Evolutionary conservation across 495 filamentous ascomycete species (phyloP), one percentile per base, ranked within the genome.

Genomic region (Annulohypoxylon maeteangense): DNA sequence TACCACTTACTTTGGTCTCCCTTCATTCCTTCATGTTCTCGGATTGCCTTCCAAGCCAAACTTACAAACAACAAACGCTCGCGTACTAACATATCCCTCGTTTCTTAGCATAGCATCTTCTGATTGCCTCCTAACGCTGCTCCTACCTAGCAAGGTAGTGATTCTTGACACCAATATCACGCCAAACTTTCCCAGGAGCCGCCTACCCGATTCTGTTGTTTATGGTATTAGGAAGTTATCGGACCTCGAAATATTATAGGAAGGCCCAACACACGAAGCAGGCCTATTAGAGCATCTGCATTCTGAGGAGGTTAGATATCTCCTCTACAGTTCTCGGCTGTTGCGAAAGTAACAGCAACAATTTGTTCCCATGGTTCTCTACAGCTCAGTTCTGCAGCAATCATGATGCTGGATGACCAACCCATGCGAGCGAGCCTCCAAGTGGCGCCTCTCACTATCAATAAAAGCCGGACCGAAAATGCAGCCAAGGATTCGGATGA

Each of bases 361-460:
- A 42, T 0, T 45, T 59, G 36, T 45, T 77, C 80, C 57, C 78
- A 85, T 85, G 83, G 76, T 82, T 74, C 44, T 72, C 74, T 62
- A 62, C 54, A 69, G 51, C 48, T 32, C 31, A 54, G 51, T 29
- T 59, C 55, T 67, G 50, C 79, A 79, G 79, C 81, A 78, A 80
- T 76, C 81, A 82, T 83, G 75, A 86, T 81, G 84, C 82, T 83
- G 78, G 85, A 80, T 66, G 81, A 84, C 65, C 78, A 83, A 60
- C 75, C 78, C 40, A 75, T 79, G 78, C 86, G 86, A 79, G 80
- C 85, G 57, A 90, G 87, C 83, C 79, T 88, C 42, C 87, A 90
- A 77, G 90, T 95, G 73, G 90, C 92, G 70, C 92, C 92, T 45
- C 83, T 95, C 73, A 82, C 90, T 57, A 90, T 94, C 70, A 83